Conservation (phyloP, 257 asterid genomes). For the Solanum appendiculatum region DNA sequence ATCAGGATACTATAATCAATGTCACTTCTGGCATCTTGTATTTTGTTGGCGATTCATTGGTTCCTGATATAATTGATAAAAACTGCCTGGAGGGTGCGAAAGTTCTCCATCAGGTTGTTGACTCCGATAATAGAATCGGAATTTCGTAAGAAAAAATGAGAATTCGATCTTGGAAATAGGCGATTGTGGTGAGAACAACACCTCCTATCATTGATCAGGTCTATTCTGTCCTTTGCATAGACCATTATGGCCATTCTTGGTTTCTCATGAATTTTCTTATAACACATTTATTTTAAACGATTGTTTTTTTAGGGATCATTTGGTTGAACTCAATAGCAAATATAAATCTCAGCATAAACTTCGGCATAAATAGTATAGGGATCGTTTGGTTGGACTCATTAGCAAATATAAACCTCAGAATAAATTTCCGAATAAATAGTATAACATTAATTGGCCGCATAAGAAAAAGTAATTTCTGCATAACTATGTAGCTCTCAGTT, state of each 20-base stretch:
- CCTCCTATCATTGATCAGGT: conserved; percentile 90
- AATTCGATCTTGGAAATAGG: no score
- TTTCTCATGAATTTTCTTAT: not conserved
- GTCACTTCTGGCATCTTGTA: conserved; percentile 55
- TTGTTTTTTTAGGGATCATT: not conserved
- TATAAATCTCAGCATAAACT: no score
- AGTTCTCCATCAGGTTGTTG: conserved; percentile 88
- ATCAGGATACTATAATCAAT: conserved; percentile 55
- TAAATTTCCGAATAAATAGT: not conserved
- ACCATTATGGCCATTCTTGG: no score
- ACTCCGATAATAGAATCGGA: no score
- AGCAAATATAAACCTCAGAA: not conserved
- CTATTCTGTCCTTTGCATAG: not conserved
- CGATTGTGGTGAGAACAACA: conserved; percentile 59
- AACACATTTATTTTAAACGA: not conserved
- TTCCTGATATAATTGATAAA: conserved; percentile 70
- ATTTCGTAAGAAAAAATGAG: no score
- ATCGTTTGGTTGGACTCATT: not conserved
- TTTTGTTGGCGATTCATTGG: conserved; percentile 46
- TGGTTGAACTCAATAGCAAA: no score
- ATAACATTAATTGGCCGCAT: not conserved
- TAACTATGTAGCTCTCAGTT: not conserved
- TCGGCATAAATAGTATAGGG: not conserved
- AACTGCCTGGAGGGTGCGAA: conserved; percentile 58
- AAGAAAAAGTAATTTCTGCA: not conserved